A percentile compares a stretch with the other conserved stretches of the same genome.
Conservation (phyloP, 768 basidiomycete genomes). For the Leccinum barrowsii region DNA sequence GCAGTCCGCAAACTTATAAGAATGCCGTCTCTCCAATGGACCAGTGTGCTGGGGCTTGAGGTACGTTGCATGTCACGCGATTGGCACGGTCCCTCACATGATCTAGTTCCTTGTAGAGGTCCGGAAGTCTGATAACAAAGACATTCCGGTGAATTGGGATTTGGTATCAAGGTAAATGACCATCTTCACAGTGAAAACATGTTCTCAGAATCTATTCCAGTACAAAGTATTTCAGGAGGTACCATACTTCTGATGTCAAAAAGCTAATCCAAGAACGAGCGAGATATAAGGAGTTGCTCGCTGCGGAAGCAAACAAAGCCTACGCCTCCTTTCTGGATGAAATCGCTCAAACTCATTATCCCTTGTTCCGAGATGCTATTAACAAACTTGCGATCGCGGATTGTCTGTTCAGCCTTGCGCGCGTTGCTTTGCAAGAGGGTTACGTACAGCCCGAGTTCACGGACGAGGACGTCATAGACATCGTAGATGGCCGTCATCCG, state of each 20-base stretch:
- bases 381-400: constrained; percentile 82
- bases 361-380: constrained; percentile 66
- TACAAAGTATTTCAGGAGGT: constrained; percentile 70
- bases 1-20: constrained; percentile 70
- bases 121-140: constrained; percentile 50
- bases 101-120: constrained; percentile 77
- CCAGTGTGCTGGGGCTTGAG: constrained; percentile 63
- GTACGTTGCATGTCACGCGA: constrained; percentile 35
- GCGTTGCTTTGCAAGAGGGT: constrained; percentile 68
- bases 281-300: constrained; percentile 68
- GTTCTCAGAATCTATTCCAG: constrained; percentile 34
- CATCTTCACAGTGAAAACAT: neutral
- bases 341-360: constrained; percentile 66
- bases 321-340: constrained; percentile 67
- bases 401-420: constrained; percentile 82
- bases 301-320: constrained; percentile 62
- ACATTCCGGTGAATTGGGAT: constrained; percentile 54
- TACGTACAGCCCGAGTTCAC: constrained; percentile 79
- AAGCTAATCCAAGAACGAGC: constrained; percentile 66
- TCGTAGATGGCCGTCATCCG: constrained; percentile 86
- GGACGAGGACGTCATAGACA: constrained; percentile 63
- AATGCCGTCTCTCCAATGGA: constrained; percentile 72
- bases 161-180: constrained; percentile 56
- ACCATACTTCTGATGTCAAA: constrained; percentile 67
- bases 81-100: neutral